These are phyloP conservation scores for Ascochyta lentis DNA, from an alignment of 2,329 filamentous ascomycete species.

Conservation along the genomic window DNA sequence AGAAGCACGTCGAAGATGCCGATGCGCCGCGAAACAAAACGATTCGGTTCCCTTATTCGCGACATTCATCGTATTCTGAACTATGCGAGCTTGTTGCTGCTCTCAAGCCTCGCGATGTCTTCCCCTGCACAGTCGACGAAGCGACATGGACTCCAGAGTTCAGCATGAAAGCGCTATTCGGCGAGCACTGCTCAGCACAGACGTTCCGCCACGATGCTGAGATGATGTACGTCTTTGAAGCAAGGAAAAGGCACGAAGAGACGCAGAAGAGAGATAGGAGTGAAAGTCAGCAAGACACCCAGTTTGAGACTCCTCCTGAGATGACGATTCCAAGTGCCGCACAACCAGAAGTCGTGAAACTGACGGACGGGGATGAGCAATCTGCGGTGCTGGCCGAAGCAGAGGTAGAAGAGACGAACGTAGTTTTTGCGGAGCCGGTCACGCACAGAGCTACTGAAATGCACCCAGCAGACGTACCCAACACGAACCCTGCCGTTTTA, in stretches of 20 bases:
- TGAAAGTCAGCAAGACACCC: constrained; percentile 25
- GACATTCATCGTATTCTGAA: constrained; percentile 86
- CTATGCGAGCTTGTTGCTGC: constrained; percentile 72
- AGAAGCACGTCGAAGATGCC: neutral
- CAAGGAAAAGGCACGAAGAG: constrained; percentile 16
- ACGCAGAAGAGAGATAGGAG: constrained; percentile 15
- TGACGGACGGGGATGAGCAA: neutral
- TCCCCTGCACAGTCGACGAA: constrained; percentile 76
- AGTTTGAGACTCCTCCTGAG: constrained; percentile 10
- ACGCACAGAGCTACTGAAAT: neutral
- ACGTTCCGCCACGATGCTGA: constrained; percentile 70
- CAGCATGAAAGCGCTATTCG: constrained; percentile 75
- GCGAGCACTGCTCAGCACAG: constrained; percentile 67
- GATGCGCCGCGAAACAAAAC: constrained; percentile 21
- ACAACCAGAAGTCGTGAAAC: neutral
- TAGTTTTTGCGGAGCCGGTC: neutral
- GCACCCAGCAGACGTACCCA: neutral
- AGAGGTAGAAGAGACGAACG: neutral
- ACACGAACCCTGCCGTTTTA: neutral
- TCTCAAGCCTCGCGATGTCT: constrained; percentile 77
- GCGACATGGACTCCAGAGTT: constrained; percentile 67
- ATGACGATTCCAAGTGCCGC: neutral
- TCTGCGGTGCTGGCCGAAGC: neutral
- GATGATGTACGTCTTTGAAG: constrained; percentile 57
- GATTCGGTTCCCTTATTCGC: constrained; percentile 78